phyloP scores from a whole-genome alignment of 768 basidiomycete species.

The Coprinopsis strossmayeri region DNA sequence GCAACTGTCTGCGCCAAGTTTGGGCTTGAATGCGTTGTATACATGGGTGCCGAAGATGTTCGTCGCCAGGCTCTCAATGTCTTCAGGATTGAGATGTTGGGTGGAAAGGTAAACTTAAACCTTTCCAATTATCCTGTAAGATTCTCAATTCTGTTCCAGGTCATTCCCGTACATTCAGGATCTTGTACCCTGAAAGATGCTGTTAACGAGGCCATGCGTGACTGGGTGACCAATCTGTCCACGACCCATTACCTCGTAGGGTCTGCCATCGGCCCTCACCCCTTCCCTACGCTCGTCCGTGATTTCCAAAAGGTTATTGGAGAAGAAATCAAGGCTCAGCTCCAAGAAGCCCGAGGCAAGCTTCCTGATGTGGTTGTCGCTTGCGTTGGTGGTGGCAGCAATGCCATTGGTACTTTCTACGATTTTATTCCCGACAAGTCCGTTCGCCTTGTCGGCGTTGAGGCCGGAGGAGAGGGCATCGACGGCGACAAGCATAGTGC shows the following conservation, averaged over 20 bases:
- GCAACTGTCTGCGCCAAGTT: constrained; percentile 98
- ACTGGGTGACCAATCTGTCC: constrained; percentile 96
- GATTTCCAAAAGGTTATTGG: constrained; percentile 98
- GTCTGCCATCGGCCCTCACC: constrained; percentile 95
- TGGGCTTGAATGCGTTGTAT: constrained; percentile 90
- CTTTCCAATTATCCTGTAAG: not conserved
- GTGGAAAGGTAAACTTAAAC: constrained; percentile 63
- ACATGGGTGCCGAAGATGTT: constrained; percentile 98
- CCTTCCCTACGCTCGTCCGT: constrained; percentile 97
- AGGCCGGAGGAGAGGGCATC: constrained; percentile 94
- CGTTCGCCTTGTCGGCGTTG: constrained; percentile 88
- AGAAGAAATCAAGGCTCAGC: constrained; percentile 86
- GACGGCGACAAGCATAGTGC: constrained; percentile 88
- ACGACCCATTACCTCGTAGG: constrained; percentile 97
- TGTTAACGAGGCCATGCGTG: constrained; percentile 96
- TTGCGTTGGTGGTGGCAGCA: constrained; percentile 96
- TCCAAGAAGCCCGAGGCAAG: constrained; percentile 67
- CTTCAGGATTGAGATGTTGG: constrained; percentile 96
- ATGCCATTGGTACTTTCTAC: constrained; percentile 97
- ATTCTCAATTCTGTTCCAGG: constrained; percentile 36
- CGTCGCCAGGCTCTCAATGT: constrained; percentile 95
- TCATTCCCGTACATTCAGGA: constrained; percentile 89
- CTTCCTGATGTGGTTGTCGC: constrained; percentile 93
- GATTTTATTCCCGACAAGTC: constrained; percentile 88
- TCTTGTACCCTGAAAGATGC: constrained; percentile 96